Base-by-base conservation (phyloP, 352 stramenopile species). In the Globisporangium alternatum region DNA sequence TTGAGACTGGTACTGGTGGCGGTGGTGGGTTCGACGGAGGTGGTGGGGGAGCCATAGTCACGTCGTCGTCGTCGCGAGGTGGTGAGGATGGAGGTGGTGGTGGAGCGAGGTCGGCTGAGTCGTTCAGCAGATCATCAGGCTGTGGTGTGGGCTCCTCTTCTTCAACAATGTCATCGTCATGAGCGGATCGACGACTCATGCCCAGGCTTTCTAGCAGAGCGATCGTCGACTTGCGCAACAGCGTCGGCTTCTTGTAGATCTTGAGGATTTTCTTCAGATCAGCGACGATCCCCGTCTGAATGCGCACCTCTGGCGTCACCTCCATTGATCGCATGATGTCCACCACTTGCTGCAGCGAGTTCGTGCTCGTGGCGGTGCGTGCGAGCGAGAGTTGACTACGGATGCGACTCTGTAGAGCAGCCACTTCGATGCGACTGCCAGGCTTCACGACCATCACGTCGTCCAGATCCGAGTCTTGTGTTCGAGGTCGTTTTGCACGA, bases 211-310 rank as follows among this genome's bases (percentile, higher is more conserved):
- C 83, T n/a, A 95, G 60, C 8, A 95, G 65, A 39, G 72, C 77
- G 53, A 90, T 84, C 6, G 81, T 91, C 49, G 78, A 70, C 62
- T 88, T 89, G 13, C 86, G 86, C 44, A 95, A 62, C 45, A 93
- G 71, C 22, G 80, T 89, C n/a, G 86, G 86, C 72, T 93, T 93
- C 64, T 80, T 89, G 65, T 90, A 93, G 0, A 73, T 68, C 60
- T 88, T 91, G 28, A 95, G 68, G 64, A 95, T 83, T 37, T 74
- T 79, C 71, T 95, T 93, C 25, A 95, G 62, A 25, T 95, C 82
- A 0, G 77, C 80, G 22, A 91, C 82, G 13, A 95, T 58, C 3
- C 77, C 78, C 8, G 83, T 89, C 55, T 90, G 78, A 22, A 91
- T 79, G 17, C 83, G 81, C 25, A 90, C 81, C n/a, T 92, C 83